Conservation (phyloP, 2,329 filamentous ascomycete species). For the Coleophoma cylindrospora region DNA sequence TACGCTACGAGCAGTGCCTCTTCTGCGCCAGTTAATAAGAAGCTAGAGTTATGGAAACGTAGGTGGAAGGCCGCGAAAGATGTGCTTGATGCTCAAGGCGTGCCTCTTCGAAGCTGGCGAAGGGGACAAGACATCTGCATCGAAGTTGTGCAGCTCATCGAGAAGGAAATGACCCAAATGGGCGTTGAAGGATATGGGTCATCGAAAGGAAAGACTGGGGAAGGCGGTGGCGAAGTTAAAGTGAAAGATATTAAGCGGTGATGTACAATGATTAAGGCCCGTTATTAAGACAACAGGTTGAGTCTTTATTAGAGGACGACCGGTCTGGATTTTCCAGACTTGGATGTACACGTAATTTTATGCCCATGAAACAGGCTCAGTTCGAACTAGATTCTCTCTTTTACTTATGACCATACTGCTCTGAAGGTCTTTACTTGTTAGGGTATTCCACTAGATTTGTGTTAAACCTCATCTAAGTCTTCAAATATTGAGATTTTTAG, state of each 20-base stretch:
- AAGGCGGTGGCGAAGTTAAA: slow-evolving; percentile 25
- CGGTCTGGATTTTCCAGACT: too few species aligned
- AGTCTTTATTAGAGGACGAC: too few species aligned
- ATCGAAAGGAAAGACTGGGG: slow-evolving; percentile 18
- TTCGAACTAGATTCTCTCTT: not conserved
- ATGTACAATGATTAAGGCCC: not conserved
- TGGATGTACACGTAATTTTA: too few species aligned
- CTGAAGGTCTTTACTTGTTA: too few species aligned
- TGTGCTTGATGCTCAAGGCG: slow-evolving; percentile 56
- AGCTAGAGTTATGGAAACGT: slow-evolving; percentile 67
- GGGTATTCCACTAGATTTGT: too few species aligned
- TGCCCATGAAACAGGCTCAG: too few species aligned
- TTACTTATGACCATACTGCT: not conserved
- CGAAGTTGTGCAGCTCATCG: slow-evolving; percentile 62
- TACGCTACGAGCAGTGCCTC: slow-evolving; percentile 6
- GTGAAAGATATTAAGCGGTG: slow-evolving; percentile 25
- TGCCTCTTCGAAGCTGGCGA: slow-evolving; percentile 69
- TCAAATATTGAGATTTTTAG: too few species aligned
- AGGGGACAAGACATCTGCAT: slow-evolving; percentile 64
- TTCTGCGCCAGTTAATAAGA: slow-evolving; percentile 47
- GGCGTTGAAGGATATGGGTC: slow-evolving; percentile 26
- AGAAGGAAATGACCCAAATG: slow-evolving; percentile 44
- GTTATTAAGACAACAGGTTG: too few species aligned
- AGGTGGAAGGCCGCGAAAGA: slow-evolving; percentile 62
- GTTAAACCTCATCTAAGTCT: too few species aligned